A percentile compares a stretch with the other conserved stretches of the same genome.
phyloP scores from a whole-genome alignment of 257 asterid genomes.

The Plectranthus barbatus region DNA sequence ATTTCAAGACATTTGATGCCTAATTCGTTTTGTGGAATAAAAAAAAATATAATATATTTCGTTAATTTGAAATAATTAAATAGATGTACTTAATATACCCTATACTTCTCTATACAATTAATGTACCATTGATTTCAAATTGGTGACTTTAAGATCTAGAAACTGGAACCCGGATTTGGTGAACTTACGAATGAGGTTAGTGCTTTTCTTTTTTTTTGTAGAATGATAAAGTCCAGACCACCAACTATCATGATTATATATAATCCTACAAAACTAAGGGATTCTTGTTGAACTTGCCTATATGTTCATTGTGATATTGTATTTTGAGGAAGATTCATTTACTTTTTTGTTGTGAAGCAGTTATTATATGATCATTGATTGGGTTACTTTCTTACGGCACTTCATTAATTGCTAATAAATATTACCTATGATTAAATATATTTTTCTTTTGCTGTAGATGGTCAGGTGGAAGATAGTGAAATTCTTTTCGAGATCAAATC shows the following conservation, averaged over 20 bases:
- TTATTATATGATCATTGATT: background rate
- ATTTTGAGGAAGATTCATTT: background rate
- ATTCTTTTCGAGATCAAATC: background rate
- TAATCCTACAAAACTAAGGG: background rate
- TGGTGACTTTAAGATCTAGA: background rate
- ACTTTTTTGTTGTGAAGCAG: constrained; percentile 7
- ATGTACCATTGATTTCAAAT: background rate
- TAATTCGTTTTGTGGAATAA: background rate
- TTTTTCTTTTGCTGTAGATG: background rate
- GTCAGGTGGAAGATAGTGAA: background rate
- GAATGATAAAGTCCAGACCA: background rate
- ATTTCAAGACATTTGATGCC: background rate
- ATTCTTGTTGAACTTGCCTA: background rate
- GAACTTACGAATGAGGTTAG: background rate
- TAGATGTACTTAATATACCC: background rate
- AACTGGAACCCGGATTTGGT: background rate
- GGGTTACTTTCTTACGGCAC: background rate
- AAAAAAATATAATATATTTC: background rate
- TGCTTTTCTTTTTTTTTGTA: background rate
- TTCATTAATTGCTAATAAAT: background rate
- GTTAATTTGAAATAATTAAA: background rate
- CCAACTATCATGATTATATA: background rate
- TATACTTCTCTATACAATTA: background rate
- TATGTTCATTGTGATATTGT: background rate
- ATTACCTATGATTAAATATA: background rate